Evolutionary conservation across 805 yeast species (phyloP).

Genomic region (Isabelozyma heimii): DNA sequence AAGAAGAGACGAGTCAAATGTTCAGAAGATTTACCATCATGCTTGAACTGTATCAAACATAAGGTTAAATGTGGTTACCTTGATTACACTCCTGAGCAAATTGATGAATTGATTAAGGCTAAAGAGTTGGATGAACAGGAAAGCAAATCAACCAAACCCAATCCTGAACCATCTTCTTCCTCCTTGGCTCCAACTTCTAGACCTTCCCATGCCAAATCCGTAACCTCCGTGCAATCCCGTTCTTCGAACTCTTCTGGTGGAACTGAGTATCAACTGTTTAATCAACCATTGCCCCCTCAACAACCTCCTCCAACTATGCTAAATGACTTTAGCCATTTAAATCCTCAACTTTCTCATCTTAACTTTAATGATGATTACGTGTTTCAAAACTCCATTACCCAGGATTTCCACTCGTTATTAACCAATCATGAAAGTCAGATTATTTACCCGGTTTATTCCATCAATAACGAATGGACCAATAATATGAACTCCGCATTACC

Average conservation of each 20-base stretch:
- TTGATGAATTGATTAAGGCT: conserved; percentile 21
- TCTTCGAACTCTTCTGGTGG: neutral
- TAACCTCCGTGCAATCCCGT: neutral
- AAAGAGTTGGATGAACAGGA: conserved; percentile 9
- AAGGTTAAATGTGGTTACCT: conserved; percentile 38
- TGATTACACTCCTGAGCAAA: conserved; percentile 29
- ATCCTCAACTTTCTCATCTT: conserved; percentile 3
- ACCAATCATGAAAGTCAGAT: conserved; percentile 24
- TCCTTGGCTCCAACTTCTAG: neutral
- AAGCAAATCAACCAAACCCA: neutral
- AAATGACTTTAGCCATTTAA: neutral
- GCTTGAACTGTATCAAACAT: conserved; percentile 40
- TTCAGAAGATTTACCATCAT: conserved; percentile 37
- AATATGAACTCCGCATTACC: neutral
- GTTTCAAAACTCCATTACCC: conserved; percentile 14
- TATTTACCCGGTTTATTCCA: conserved; percentile 36
- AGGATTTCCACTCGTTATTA: conserved; percentile 33
- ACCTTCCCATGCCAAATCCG: neutral
- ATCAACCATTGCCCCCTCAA: neutral
- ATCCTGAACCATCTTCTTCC: neutral
- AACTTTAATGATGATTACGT: conserved; percentile 13
- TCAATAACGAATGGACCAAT: conserved; percentile 5
- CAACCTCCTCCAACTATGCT: neutral
- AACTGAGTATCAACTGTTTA: neutral
- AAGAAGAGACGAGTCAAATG: conserved; percentile 51